Conservation (phyloP, 148 eudicot genomes). For the Chenopodium formosanum region DNA sequence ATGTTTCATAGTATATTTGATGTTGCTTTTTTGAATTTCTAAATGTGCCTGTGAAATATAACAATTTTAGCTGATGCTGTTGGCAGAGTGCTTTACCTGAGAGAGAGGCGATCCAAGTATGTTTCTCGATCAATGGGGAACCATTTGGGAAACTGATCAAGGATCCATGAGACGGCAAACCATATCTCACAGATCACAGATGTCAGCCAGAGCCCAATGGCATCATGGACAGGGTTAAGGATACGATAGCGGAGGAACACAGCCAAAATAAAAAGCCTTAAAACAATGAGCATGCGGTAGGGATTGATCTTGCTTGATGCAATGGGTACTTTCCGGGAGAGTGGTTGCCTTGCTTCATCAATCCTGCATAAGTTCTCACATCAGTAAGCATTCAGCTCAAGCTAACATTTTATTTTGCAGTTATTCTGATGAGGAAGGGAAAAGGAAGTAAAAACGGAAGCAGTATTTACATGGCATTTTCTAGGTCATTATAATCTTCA, state of each 20-base stretch:
- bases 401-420: background rate
- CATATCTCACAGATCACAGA: conserved; percentile 95
- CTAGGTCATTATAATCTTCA: conserved; percentile 70
- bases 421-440: background rate
- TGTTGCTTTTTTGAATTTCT: background rate
- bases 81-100: conserved; percentile 52
- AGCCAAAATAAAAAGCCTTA: conserved; percentile 72
- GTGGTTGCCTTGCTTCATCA: conserved; percentile 97
- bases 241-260: conserved; percentile 86
- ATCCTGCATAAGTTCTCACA: conserved; percentile 43
- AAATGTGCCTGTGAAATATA: background rate
- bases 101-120: conserved; percentile 95
- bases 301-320: conserved; percentile 98
- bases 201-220: conserved; percentile 90
- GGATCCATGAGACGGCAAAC: conserved; percentile 98
- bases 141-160: conserved; percentile 99
- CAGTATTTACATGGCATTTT: conserved; percentile 65
- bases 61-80: background rate
- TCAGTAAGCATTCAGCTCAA: conserved; percentile 7
- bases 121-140: conserved; percentile 96
- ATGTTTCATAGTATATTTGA: background rate
- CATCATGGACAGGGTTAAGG: conserved; percentile 91
- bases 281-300: conserved; percentile 88
- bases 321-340: conserved; percentile 94
- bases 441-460: background rate